phyloP scores from a whole-genome alignment of 2,329 filamentous ascomycete genomes.

The Fusarium fracticaudum region DNA sequence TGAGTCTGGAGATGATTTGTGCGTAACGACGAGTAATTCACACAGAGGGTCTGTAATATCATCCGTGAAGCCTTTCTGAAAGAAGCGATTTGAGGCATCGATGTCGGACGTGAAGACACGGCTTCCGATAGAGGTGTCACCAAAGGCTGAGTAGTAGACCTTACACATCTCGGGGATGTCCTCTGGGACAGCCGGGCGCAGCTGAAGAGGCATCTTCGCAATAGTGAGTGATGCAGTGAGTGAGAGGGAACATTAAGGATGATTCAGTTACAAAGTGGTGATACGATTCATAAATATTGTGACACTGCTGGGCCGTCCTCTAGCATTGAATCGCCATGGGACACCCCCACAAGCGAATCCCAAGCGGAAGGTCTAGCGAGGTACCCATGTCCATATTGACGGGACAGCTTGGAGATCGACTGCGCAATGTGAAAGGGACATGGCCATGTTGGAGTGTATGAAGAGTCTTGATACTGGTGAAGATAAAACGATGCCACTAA shows the following conservation, averaged over 20 bases:
- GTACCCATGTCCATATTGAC: conserved; percentile 1
- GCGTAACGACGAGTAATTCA: conserved; percentile 52
- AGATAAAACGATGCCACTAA: neutral
- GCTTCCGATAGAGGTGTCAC: conserved; percentile 48
- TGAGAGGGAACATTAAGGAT: neutral
- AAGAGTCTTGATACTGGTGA: neutral
- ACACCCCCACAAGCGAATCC: conserved; percentile 18
- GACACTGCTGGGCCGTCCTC: neutral
- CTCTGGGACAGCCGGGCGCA: conserved; percentile 52
- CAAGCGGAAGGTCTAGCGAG: neutral
- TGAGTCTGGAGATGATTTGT: conserved; percentile 40
- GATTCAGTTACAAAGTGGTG: neutral
- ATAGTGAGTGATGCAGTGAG: neutral
- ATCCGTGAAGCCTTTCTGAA: conserved; percentile 47
- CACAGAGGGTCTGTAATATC: conserved; percentile 53
- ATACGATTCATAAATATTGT: neutral
- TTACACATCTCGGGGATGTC: conserved; percentile 54
- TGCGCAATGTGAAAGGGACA: neutral
- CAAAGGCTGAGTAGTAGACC: conserved; percentile 59
- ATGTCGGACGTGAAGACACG: conserved; percentile 50
- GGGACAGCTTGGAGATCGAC: neutral
- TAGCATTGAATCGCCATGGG: neutral
- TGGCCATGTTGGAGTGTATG: neutral
- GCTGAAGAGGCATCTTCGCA: conserved; percentile 35
- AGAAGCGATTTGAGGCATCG: conserved; percentile 46